phyloP scores from a whole-genome alignment of 352 stramenopile species.

The Globisporangium takayamanum region DNA sequence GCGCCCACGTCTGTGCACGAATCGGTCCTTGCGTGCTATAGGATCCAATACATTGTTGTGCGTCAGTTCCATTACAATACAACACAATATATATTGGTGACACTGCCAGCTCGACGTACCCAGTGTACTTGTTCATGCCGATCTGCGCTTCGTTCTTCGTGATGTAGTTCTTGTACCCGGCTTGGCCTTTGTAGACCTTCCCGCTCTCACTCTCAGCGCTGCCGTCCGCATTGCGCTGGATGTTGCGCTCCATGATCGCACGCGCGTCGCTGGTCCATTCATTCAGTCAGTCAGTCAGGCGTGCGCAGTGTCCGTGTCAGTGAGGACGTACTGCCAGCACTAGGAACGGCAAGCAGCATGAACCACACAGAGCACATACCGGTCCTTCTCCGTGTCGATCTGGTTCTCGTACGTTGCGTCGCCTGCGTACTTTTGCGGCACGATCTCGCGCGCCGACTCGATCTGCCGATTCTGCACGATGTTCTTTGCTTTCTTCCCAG shows the following conservation, averaged over 20 bases:
- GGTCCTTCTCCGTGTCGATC: constrained; percentile 77
- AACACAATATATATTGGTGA: no score
- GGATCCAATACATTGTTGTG: not conserved
- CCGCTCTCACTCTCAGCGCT: constrained; percentile 60
- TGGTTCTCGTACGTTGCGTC: constrained; percentile 80
- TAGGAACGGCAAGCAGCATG: constrained; percentile 8
- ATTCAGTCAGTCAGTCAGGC: not conserved
- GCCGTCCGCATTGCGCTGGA: constrained; percentile 64
- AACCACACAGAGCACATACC: constrained; percentile 11
- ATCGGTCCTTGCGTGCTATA: constrained; percentile 91
- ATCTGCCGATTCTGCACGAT: constrained; percentile 49
- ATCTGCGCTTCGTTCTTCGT: constrained; percentile 84
- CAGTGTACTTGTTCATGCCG: constrained; percentile 88
- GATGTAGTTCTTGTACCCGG: constrained; percentile 85
- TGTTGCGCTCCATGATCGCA: constrained; percentile 72
- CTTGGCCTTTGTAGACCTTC: constrained; percentile 78
- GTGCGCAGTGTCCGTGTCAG: not conserved
- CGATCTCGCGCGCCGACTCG: constrained; percentile 68
- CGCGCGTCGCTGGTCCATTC: constrained; percentile 50
- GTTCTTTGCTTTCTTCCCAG: constrained; percentile 52
- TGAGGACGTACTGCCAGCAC: no score
- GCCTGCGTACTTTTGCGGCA: constrained; percentile 71
- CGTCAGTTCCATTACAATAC: not conserved
- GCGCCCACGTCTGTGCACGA: constrained; percentile 90
- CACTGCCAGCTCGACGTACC: constrained; percentile 25